Conservation (phyloP, 805 yeast species). For the Brettanomyces anomalus region DNA sequence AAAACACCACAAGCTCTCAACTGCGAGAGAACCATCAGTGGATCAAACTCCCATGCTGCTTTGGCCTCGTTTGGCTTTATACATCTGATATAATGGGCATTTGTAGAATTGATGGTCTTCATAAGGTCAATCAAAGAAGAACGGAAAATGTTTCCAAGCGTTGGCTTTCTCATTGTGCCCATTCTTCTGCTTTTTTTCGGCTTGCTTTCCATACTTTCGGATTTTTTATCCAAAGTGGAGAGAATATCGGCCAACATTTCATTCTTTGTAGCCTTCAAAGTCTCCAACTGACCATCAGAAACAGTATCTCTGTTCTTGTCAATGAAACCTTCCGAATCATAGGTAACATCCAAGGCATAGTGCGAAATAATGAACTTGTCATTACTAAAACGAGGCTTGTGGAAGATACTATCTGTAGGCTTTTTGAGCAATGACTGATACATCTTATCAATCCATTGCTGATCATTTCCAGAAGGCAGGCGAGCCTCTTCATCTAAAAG, state of each 20-base stretch:
- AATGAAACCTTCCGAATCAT: slow-evolving; percentile 88
- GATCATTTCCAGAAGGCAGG: slow-evolving; percentile 88
- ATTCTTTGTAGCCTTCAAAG: slow-evolving; percentile 61
- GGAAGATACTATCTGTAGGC: slow-evolving; percentile 68
- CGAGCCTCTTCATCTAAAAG: slow-evolving; percentile 92
- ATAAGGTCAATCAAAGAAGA: slow-evolving; percentile 85
- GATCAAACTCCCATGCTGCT: slow-evolving; percentile 93
- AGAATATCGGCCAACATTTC: slow-evolving; percentile 57
- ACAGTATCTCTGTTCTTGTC: slow-evolving; percentile 97
- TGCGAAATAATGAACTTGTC: slow-evolving; percentile 84
- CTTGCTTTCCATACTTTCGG: slow-evolving; percentile 32
- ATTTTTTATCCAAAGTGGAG: slow-evolving; percentile 50
- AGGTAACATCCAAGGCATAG: slow-evolving; percentile 89
- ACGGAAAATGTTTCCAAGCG: slow-evolving; percentile 91
- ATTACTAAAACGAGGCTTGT: slow-evolving; percentile 91
- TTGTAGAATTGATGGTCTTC: slow-evolving; percentile 88
- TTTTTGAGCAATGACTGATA: slow-evolving; percentile 76
- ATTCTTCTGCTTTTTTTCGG: slow-evolving; percentile 15
- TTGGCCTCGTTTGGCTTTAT: slow-evolving; percentile 94
- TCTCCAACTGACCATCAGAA: slow-evolving; percentile 89
- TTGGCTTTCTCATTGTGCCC: slow-evolving; percentile 55
- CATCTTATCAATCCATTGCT: slow-evolving; percentile 85
- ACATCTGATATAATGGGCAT: slow-evolving; percentile 95
- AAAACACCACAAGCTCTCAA: slow-evolving; percentile 97
- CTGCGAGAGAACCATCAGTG: slow-evolving; percentile 90